Base-by-base conservation (phyloP, 225 moss, liverwort and hornwort species). In the Pleurozium schreberi region DNA sequence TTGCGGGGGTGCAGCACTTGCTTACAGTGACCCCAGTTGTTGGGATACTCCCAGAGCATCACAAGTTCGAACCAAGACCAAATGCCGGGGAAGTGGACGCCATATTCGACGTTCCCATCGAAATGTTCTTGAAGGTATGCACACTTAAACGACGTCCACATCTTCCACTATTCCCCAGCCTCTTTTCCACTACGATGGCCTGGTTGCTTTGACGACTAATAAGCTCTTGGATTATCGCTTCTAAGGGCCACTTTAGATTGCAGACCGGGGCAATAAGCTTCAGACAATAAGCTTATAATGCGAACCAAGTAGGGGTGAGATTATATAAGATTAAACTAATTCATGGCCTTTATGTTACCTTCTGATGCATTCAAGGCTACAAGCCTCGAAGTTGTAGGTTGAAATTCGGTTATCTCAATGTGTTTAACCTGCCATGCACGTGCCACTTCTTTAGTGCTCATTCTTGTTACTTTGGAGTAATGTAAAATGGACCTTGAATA, bases 31-130 rank as follows among this genome's bases (percentile, higher is more conserved):
- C 95, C 27, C 99, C 99, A 43, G 96, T 99, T 69, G 90, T 99
- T 80, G 97, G 93, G 76, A 94, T 99, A 81, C 92, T 99, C 62
- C 93, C 93, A 57, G 96, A 99, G 81, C 88, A 84, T 69, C 91
- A 90, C 53, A 93, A 94, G 88, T 99, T 95, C 52, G 88, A 92
- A 83, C 96, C 99, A 30, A 90, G 90, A 86, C 92, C 96, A 77
- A 97, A 97, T 85, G 93, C 95, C 9, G 93, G 87, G 42, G 99
- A 99, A 88, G 99, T 99, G 78, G 99, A 96, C 38, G 92, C 93
- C 74, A 91, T 99, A 18, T 99, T 99, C 57, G 96, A 97, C 60
- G 99, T 95, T 70, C 99, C 99, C 33, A 87, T 99, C 36, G 96
- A 97, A 40, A 96, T 99, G 97, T 99, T 99, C 70, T 82, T 99